Conservation (phyloP, 208 protist species). For the Leishmania braziliensis region DNA sequence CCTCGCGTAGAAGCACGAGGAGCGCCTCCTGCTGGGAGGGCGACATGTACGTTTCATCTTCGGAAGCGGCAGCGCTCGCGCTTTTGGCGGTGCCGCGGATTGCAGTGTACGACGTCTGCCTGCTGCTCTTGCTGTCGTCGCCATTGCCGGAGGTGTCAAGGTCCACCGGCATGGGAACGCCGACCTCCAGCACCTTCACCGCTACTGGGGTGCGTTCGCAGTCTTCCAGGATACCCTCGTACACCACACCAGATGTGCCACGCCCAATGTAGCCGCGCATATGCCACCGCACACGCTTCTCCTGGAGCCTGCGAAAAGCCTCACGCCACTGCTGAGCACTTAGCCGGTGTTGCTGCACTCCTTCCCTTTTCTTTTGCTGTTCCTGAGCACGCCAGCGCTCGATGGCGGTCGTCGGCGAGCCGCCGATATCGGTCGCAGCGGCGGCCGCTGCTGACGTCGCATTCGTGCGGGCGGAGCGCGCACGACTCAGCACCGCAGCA, state of each 20-base stretch:
- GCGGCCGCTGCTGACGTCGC: neutral
- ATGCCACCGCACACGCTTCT: constrained; percentile 34
- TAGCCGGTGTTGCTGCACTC: constrained; percentile 1
- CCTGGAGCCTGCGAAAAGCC: constrained; percentile 32
- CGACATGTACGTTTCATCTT: constrained; percentile 31
- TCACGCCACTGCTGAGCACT: constrained; percentile 27
- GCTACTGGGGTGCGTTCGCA: constrained; percentile 62
- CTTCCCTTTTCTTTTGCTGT: constrained; percentile 11
- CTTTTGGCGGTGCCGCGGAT: neutral
- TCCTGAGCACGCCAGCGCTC: constrained; percentile 30
- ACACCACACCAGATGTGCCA: constrained; percentile 46
- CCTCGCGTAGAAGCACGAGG: constrained; percentile 62
- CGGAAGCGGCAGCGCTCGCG: neutral
- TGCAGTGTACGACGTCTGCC: neutral
- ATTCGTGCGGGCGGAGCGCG: neutral
- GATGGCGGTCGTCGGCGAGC: constrained; percentile 22
- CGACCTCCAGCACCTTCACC: constrained; percentile 82
- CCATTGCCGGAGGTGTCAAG: neutral
- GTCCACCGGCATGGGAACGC: constrained; percentile 11
- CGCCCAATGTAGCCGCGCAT: constrained; percentile 39
- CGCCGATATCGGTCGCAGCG: neutral
- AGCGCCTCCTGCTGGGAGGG: constrained; percentile 42
- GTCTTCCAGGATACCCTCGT: constrained; percentile 48
- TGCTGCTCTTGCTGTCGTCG: neutral
- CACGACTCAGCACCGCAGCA: constrained; percentile 2